Evolutionary conservation across 2,329 filamentous ascomycete species (phyloP), one percentile per base, ranked within the genome.

Genomic region (Pseudogymnoascus sp.): DNA sequence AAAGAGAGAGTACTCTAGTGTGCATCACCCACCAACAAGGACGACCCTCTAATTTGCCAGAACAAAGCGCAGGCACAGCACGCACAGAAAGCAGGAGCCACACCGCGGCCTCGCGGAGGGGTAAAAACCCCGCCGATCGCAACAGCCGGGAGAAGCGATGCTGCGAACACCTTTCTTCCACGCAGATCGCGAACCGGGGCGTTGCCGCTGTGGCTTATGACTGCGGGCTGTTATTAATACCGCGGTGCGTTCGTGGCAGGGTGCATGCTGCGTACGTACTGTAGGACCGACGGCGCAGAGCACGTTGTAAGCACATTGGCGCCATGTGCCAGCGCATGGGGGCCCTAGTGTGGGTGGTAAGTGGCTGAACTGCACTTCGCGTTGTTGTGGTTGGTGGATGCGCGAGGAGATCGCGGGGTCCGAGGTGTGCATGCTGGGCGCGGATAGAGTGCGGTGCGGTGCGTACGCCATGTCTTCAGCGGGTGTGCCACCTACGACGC

Each of bases 251-350:
- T 55, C 48, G 48, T 55, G 48, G 48, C 48, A 55, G 48, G n/a
- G 48, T 55, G 48, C 48, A 55, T 55, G n/a, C 27, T 33, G 48
- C 17, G 48, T 55, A 29, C 48, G 33, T 55, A 10, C 27, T 33
- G 48, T 33, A 33, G 48, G 27, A 55, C 29, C 29, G 29, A 31
- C 5, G n/a, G 15, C 48, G 48, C 27, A 33, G 48, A 17, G 29
- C 48, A 55, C 48, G 48, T 55, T 55, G 48, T 55, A 55, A 55
- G 48, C 48, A 55, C 48, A 55, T 55, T 55, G 27, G 29, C 48
- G 48, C 48, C 48, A 55, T 55, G 48, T 55, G n/a, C n/a, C 48
- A 55, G 48, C 13, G 48, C 48, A 55, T 33, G 27, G 48, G 44
- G 48, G 27, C 48, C 48, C 15, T 12, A 29, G 48, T 33, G 48